A percentile compares a stretch with the other conserved stretches of the same genome.
Evolutionary conservation across 1,284 basidiomycete species (phyloP).

Genomic region (Porphyrellus sp.): DNA sequence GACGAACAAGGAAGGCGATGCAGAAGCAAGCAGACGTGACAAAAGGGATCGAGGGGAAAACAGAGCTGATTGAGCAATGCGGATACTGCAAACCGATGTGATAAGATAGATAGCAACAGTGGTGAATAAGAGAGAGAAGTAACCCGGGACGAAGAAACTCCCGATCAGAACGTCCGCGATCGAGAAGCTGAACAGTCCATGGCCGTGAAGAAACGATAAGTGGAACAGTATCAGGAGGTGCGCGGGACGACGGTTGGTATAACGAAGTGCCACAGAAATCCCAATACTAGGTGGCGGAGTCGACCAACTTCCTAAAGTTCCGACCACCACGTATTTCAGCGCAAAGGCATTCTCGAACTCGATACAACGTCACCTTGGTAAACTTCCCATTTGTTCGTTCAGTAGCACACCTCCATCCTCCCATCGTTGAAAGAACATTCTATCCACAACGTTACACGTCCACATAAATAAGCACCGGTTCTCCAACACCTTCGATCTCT

Average conservation of each 20-base stretch:
- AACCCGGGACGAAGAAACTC: conserved; percentile 17
- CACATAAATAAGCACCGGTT: conserved; percentile 89
- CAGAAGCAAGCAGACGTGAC: conserved; percentile 20
- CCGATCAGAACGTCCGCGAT: conserved; percentile 22
- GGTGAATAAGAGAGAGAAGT: conserved; percentile 16
- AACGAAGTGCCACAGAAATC: conserved; percentile 28
- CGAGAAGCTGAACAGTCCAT: conserved; percentile 18
- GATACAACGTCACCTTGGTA: conserved; percentile 32
- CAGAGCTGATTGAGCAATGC: conserved; percentile 24
- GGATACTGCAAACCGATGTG: conserved; percentile 25
- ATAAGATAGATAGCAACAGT: conserved; percentile 28
- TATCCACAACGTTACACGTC: conserved; percentile 62
- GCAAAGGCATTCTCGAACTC: conserved; percentile 14
- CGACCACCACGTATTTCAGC: conserved; percentile 18
- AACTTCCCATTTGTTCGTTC: conserved; percentile 14
- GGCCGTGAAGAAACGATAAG: conserved; percentile 19
- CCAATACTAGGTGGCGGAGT: conserved; percentile 26
- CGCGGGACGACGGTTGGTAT: conserved; percentile 31
- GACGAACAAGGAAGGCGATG: conserved; percentile 24
- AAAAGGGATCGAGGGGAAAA: conserved; percentile 24
- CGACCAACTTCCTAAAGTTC: conserved; percentile 23
- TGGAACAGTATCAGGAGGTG: not conserved
- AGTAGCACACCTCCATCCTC: conserved; percentile 16
- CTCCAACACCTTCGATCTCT: conserved; percentile 92
- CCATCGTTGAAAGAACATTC: conserved; percentile 20